Base-by-base conservation (phyloP, 768 basidiomycete species). In the Pisolithus microcarpus region DNA sequence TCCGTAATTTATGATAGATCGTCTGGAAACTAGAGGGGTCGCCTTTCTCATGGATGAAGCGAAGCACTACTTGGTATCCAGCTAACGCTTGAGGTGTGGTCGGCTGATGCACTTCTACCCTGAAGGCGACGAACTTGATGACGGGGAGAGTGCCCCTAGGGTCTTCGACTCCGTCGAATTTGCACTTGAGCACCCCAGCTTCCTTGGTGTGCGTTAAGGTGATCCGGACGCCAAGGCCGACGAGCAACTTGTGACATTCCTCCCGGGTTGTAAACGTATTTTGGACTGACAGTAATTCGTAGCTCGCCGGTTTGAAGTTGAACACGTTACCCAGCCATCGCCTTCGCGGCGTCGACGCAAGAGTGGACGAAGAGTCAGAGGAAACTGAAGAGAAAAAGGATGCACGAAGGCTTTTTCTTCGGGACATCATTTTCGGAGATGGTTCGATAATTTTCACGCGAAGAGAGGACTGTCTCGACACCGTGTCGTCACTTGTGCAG, bases 251-350 rank as follows among this genome's bases (percentile, higher is more conserved):
- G 52, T 82, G 77, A 65, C 89, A 88, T 60, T 87, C 83, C 57
- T 81, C 80, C 45, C 86, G 74, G 6, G 91, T 87, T 38, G 76
- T 81, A 54, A 80, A 74, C 10, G 75, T 66, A 52, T 84, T 80
- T 50, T 77, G 73, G 13, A 73, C 66, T 4, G 85, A 90, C 39
- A 79, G 65, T 9, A 93, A 71, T 23, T 64, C 61, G 58, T 79
- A 80, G 28, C 69, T 74, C 28, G 80, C 71, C 0, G 88, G 82
- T 60, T 85, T 90, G 72, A 91, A 84, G 63, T 81, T 87, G 78
- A 97, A 94, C 38, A 96, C 77, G 59, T 84, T 87, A 40, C 82
- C 82, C 54, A 99, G 80, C 95, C 94, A 98, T 46, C 76, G 79
- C 54, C 80, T 79, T 68, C 69, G 68, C 50, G 73, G 72, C 26